These are phyloP conservation scores for Rhodamnia rubescens DNA, from an alignment of 345 rosid species.

Conservation along the genomic window DNA sequence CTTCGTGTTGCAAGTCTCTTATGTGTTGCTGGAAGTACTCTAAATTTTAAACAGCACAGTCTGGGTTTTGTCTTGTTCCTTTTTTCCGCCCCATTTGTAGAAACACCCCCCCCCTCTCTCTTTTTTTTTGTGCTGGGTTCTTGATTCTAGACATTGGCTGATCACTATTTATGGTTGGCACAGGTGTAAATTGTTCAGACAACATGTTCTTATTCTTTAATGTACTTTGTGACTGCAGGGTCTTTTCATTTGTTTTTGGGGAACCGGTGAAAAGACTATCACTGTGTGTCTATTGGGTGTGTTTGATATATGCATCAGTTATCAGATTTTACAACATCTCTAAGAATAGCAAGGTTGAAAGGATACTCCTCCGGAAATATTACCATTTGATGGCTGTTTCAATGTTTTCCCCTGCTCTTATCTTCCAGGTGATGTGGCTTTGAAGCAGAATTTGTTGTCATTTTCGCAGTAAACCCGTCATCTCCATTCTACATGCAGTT, in stretches of 20 bases:
- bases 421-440: slow-evolving; percentile 64
- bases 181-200: too few relatives aligned
- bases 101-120: background rate
- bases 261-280: slow-evolving; percentile 75
- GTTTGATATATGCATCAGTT: slow-evolving; percentile 59
- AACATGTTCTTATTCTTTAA: slow-evolving; percentile 2
- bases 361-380: slow-evolving; percentile 95
- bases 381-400: slow-evolving; percentile 95
- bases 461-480: background rate
- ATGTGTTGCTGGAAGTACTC: background rate
- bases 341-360: slow-evolving; percentile 74
- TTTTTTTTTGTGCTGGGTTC: background rate
- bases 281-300: slow-evolving; percentile 69
- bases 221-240: slow-evolving; percentile 37
- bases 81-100: background rate
- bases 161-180: background rate
- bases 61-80: background rate
- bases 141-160: background rate
- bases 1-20: background rate
- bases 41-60: background rate
- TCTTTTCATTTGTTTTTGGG: slow-evolving; percentile 54
- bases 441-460: background rate
- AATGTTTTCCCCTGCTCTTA: slow-evolving; percentile 91
- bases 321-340: slow-evolving; percentile 70
- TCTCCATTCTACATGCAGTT: background rate